Evolutionary conservation across 805 yeast species (phyloP).

Genomic region (Teunomyces kruisii): DNA sequence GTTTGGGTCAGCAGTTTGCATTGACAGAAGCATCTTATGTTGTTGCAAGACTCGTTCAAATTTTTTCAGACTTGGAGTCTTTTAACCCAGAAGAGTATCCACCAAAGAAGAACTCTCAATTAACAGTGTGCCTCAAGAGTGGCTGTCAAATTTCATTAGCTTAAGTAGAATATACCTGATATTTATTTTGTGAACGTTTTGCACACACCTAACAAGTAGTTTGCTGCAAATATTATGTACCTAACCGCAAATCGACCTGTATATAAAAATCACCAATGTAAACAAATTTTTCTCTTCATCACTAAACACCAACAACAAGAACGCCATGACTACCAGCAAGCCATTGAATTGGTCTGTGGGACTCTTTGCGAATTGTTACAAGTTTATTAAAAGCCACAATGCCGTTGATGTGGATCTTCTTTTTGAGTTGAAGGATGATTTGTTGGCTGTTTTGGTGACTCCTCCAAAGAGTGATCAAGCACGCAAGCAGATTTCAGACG

Average conservation of each 20-base stretch:
- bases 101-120: constrained; percentile 22
- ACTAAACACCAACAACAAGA: background rate
- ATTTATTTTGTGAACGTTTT: background rate
- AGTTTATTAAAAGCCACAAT: constrained; percentile 34
- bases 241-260: background rate
- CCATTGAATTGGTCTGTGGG: constrained; percentile 39
- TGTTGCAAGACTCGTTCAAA: constrained; percentile 27
- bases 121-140: constrained; percentile 27
- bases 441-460: constrained; percentile 40
- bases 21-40: constrained; percentile 37
- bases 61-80: constrained; percentile 25
- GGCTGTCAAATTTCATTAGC: constrained; percentile 17
- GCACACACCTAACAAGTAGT: no score
- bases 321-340: constrained; percentile 6
- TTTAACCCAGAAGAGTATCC: constrained; percentile 8
- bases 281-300: constrained; percentile 7
- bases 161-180: background rate
- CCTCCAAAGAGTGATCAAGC: constrained; percentile 48
- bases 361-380: constrained; percentile 45
- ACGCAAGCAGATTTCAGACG: constrained; percentile 44
- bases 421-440: constrained; percentile 43
- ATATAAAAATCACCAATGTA: constrained; percentile 1
- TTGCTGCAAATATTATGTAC: no score
- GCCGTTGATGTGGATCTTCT: constrained; percentile 23
- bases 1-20: constrained; percentile 42